phyloP scores from a whole-genome alignment of 495 filamentous ascomycete species.

The Penicillium daleae region DNA sequence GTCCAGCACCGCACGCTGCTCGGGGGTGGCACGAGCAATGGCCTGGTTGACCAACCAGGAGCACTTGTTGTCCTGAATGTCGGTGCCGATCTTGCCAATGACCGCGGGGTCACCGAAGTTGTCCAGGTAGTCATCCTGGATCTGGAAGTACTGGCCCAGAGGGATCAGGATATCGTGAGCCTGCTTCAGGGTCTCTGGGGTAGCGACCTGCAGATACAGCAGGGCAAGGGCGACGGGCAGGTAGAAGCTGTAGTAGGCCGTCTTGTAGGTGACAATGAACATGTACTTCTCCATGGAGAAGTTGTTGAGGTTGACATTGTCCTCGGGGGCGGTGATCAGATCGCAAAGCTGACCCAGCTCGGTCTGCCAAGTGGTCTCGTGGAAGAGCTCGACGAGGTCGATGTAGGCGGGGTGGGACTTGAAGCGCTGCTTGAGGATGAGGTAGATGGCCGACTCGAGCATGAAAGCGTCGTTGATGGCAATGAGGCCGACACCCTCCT shows the following conservation, averaged over 20 bases:
- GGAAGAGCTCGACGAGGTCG: conserved; percentile 92
- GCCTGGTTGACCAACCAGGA: conserved; percentile 97
- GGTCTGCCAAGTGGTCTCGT: conserved; percentile 89
- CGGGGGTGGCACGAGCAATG: conserved; percentile 70
- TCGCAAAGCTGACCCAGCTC: conserved; percentile 94
- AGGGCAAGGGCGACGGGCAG: conserved; percentile 93
- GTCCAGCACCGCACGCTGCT: conserved; percentile 80
- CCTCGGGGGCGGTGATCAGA: conserved; percentile 93
- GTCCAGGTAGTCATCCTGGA: conserved; percentile 98
- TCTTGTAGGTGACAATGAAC: conserved; percentile 99
- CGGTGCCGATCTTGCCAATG: conserved; percentile 99
- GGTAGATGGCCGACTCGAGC: conserved; percentile 88
- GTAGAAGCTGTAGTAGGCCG: conserved; percentile 98
- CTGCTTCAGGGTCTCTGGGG: conserved; percentile 79
- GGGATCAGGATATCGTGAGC: conserved; percentile 92
- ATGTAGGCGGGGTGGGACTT: conserved; percentile 81
- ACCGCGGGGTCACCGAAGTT: conserved; percentile 90
- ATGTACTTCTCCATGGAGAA: conserved; percentile 94
- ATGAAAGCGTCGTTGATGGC: conserved; percentile 99
- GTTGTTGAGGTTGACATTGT: conserved; percentile 81
- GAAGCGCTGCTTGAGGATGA: conserved; percentile 92
- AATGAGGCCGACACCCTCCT: conserved; percentile 83
- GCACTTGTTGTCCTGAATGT: conserved; percentile 99
- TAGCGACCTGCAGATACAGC: conserved; percentile 78
- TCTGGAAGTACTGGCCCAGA: conserved; percentile 98